These are phyloP conservation scores for Physcomitrellopsis africana DNA, from an alignment of 225 moss, liverwort and hornwort genomes.

Conservation along the genomic window DNA sequence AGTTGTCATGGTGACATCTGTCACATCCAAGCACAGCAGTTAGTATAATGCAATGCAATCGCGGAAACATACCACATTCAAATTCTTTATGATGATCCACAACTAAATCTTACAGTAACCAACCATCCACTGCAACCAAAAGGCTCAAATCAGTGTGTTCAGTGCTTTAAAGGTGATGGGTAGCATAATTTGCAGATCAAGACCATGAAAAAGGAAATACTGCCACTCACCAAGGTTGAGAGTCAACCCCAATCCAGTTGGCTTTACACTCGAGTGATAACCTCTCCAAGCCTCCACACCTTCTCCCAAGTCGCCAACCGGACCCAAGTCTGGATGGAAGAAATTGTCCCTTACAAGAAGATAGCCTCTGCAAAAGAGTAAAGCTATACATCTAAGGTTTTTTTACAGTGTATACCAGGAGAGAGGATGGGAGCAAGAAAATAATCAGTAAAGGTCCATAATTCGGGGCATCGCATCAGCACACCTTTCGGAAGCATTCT, in stretches of 20 bases:
- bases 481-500: constrained; percentile 76
- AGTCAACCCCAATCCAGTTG: constrained; percentile 70
- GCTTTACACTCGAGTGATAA: constrained; percentile 84
- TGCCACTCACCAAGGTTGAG: constrained; percentile 76
- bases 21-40: not conserved
- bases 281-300: constrained; percentile 95
- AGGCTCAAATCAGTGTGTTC: too few relatives aligned
- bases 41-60: not conserved
- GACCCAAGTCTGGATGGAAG: constrained; percentile 75
- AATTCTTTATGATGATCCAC: too few relatives aligned
- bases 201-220: not conserved
- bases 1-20: constrained; percentile 89
- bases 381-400: not conserved
- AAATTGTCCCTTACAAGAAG: constrained; percentile 86
- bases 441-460: not conserved
- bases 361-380: constrained; percentile 60
- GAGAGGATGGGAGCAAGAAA: not conserved
- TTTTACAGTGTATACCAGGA: not conserved
- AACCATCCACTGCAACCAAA: too few relatives aligned
- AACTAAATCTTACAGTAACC: too few relatives aligned
- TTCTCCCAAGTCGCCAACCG: constrained; percentile 72
- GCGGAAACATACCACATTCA: not conserved
- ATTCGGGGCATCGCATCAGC: not conserved
- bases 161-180: too few relatives aligned
- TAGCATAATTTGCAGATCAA: too few relatives aligned